These are phyloP conservation scores for Stenogyne calaminthoides DNA, from an alignment of 305 asterid genomes.

Conservation along the genomic window DNA sequence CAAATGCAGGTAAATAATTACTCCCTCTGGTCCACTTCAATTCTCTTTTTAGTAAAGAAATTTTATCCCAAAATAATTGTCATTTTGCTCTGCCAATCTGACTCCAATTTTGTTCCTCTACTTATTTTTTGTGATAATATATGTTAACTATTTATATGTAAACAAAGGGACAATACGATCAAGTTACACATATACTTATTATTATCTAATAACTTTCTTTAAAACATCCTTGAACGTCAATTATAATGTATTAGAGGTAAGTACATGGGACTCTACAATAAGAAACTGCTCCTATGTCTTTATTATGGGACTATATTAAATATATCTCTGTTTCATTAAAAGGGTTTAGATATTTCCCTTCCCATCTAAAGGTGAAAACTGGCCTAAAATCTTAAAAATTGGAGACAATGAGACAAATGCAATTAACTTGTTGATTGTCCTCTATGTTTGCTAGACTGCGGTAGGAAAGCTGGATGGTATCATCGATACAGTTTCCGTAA, in stretches of 20 bases:
- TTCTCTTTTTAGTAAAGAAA: too few relatives aligned
- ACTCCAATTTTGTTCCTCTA: too few relatives aligned
- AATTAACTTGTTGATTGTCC: background rate
- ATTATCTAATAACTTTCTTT: too few relatives aligned
- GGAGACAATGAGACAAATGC: background rate
- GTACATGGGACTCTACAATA: background rate
- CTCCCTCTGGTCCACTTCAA: too few relatives aligned
- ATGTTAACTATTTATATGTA: too few relatives aligned
- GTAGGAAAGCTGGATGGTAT: constrained; percentile 39
- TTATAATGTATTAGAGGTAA: too few relatives aligned
- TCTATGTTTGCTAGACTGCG: constrained; percentile 30
- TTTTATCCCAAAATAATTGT: too few relatives aligned
- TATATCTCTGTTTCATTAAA: background rate
- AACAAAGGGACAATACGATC: too few relatives aligned
- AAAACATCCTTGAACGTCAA: too few relatives aligned
- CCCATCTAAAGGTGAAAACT: background rate
- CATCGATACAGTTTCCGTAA: constrained; percentile 34
- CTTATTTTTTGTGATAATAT: too few relatives aligned
- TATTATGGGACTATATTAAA: background rate
- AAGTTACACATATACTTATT: too few relatives aligned
- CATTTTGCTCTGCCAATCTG: too few relatives aligned
- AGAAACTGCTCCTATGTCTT: background rate
- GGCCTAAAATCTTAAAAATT: background rate
- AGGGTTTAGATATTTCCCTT: background rate
- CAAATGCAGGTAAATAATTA: constrained; percentile 35